Base-by-base conservation (phyloP, 257 asterid genomes). In the Verbascum thapsus region DNA sequence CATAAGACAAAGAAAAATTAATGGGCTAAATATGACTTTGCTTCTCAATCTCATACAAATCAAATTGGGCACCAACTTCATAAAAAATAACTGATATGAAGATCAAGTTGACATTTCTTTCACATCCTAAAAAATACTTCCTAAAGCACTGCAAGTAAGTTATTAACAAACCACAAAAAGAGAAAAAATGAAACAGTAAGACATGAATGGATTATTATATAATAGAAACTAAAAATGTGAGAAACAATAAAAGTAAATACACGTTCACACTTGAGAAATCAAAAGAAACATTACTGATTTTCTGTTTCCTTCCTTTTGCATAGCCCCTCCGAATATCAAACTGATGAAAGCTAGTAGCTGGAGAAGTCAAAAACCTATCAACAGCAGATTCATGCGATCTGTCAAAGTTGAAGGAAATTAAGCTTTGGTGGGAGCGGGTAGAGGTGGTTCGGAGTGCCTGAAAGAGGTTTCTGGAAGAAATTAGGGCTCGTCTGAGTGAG, bases 291-390 rank as follows among this genome's bases (percentile, higher is more conserved):
- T 22, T 77, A 78, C 90, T 70, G 22, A 67, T 61, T 69, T 68
- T 84, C 54, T 74, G 96, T 53, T 78, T 85, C 65, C 88, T 80
- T 78, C 83, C 90, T 82, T 82, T 91, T 51, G 94, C 85, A 70
- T 83, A 91, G 44, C 89, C 78, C 72, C 96, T 80, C 60, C 77
- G 81, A 50, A 50, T 47, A 62, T 64, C 69, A 12, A 74, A 70
- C 10, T 52, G 76, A 26, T 62, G 52, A 53, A 58, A 71, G 39
- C 13, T 59, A 39, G 74, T 35, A 12, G 58, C 53, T 6, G 72
- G 58, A 57, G 76, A 64, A 12, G 38, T 68, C 12, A 66, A 45
- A 47, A 64, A 37, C 48, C 56, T 48, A 57, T 66, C 73, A 37
- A 47, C 57, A 42, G 67, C 68, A 53, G 65, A 49, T 70, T 58